Percentiles rank a stretch among this genome's conserved stretches.
Conservation (phyloP, 2,329 filamentous ascomycete genomes). For the Aspergillus brasiliensis region DNA sequence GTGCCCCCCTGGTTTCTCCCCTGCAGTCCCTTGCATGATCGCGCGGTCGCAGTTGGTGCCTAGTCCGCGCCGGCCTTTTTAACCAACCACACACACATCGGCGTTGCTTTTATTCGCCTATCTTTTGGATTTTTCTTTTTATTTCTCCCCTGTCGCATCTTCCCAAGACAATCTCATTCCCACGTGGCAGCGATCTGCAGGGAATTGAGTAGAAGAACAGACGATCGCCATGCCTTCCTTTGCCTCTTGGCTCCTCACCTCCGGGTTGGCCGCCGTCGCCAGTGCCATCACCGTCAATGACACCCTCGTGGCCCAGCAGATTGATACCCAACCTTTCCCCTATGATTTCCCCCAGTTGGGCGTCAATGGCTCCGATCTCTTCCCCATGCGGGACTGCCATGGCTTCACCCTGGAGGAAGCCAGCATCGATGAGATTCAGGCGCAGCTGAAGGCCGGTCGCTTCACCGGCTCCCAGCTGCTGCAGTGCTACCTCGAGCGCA, state of each 20-base stretch:
- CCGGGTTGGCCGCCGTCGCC: conserved; percentile 23
- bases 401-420: conserved; percentile 67
- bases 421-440: conserved; percentile 68
- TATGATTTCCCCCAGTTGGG: conserved; percentile 44
- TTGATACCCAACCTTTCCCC: conserved; percentile 31
- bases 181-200: conserved; percentile 2
- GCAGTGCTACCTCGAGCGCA: conserved; percentile 64
- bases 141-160: background rate
- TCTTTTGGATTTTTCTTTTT: background rate
- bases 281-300: conserved; percentile 17
- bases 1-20: too few species aligned
- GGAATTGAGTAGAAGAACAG: too few species aligned
- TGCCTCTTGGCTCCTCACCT: conserved; percentile 16
- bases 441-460: conserved; percentile 55
- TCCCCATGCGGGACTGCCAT: conserved; percentile 65
- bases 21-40: too few species aligned
- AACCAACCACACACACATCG: background rate
- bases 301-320: conserved; percentile 35
- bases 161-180: background rate
- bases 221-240: conserved; percentile 3
- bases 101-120: too few species aligned
- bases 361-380: conserved; percentile 44
- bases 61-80: background rate
- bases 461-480: conserved; percentile 62
- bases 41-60: too few species aligned